These are phyloP conservation scores for Colletotrichum karsti DNA, from an alignment of 2,329 filamentous ascomycete species.

Conservation along the genomic window DNA sequence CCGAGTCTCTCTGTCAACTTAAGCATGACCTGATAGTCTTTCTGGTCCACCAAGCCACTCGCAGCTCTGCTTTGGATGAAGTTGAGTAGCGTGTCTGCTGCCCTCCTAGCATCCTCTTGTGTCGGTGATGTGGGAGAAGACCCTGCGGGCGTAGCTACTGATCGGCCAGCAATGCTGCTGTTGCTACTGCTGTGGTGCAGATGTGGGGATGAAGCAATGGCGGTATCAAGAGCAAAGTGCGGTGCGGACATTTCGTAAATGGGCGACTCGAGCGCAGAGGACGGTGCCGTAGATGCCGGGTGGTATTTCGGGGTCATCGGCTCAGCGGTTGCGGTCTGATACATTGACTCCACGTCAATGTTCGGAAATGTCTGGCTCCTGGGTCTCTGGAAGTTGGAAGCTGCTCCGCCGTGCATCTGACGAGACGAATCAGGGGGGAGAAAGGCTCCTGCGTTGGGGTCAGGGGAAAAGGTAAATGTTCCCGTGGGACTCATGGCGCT, in stretches of 20 bases:
- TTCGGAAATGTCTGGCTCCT: constrained; percentile 88
- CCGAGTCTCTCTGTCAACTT: constrained; percentile 89
- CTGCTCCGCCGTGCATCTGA: constrained; percentile 42
- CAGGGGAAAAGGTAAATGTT: constrained; percentile 79
- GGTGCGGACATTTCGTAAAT: constrained; percentile 53
- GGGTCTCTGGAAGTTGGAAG: constrained; percentile 73
- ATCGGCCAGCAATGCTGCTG: constrained; percentile 49
- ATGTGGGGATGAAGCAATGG: constrained; percentile 46
- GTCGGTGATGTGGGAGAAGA: constrained; percentile 74
- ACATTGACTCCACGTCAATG: constrained; percentile 68
- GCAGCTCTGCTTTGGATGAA: constrained; percentile 80
- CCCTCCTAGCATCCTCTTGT: constrained; percentile 85
- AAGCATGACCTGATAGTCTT: constrained; percentile 80
- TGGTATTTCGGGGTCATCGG: constrained; percentile 60
- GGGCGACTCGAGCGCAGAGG: constrained; percentile 62
- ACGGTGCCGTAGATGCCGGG: constrained; percentile 54
- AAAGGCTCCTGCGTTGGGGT: constrained; percentile 75
- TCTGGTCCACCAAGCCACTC: constrained; percentile 74
- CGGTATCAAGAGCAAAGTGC: constrained; percentile 53
- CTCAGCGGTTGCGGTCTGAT: constrained; percentile 50
- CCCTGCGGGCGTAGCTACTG: constrained; percentile 53
- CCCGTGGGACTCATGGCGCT: constrained; percentile 78
- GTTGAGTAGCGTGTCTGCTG: constrained; percentile 81
- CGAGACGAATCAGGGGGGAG: constrained; percentile 47
- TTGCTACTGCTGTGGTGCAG: constrained; percentile 62